Evolutionary conservation across 108 stramenopile genomes (phyloP), one percentile per base, ranked within the genome.

Genomic region (Nitzschia palea): DNA sequence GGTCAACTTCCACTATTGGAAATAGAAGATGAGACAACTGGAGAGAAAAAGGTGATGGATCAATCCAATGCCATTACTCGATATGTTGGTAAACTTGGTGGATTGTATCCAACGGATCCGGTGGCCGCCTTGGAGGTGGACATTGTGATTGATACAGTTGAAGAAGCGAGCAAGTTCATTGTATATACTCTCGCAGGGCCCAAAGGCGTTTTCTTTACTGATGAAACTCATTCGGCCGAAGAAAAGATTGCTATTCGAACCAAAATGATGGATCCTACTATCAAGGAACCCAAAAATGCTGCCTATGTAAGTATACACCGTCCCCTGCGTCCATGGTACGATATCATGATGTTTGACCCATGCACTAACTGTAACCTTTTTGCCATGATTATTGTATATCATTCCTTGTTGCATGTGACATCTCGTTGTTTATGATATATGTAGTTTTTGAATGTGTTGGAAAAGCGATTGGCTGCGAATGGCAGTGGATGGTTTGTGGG

Each of bases 61-160:
- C 65, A 74, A 52, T 36, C 33, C 44, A 47, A 27, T 29, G 73
- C 73, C 34, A 66, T 74, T 34, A 35, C 67, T 30, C 31, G 73
- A 18, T 74, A 48, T 61, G 43, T 61, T 29, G 73, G 73, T 17
- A 74, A 66, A 36, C 25, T 67, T 6, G 56, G 53, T 12, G 56
- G 56, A 25, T 45, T 74, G 23, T 74, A 74, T 44, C 73, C 73
- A 14, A 27, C 48, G 0, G 47, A 57, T 54, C 57, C 43, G 1
- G 2, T 74, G 17, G 56, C 57, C 26, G 65, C 73, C 10, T 15
- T 60, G 56, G 33, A 55, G 37, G 52, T 64, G 9, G 71, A 73
- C 30, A 18, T 37, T 28, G 22, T 63, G n/a, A 54, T 73, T 17
- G 55, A 73, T 64, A 28, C 62, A 6, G 20, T 57, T 50, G 44